These are phyloP conservation scores for Fusarium mundagurra DNA, from an alignment of 2,329 filamentous ascomycete species.

Conservation along the genomic window DNA sequence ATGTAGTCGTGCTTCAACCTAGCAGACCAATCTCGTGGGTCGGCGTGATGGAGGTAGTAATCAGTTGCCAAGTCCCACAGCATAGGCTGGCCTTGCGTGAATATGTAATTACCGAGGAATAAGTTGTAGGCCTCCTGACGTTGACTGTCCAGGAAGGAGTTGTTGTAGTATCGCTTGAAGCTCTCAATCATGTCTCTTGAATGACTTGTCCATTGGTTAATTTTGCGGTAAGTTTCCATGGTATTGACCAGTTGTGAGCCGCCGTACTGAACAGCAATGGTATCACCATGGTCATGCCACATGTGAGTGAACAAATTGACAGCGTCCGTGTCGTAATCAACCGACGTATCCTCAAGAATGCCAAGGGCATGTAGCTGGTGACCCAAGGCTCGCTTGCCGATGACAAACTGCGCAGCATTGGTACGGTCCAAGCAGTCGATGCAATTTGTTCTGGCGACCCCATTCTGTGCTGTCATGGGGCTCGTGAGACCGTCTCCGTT, in stretches of 20 bases:
- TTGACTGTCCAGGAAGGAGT: slow-evolving; percentile 97
- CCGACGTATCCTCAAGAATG: slow-evolving; percentile 78
- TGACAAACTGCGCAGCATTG: slow-evolving; percentile 97
- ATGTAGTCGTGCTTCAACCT: slow-evolving; percentile 78
- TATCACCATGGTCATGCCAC: slow-evolving; percentile 98
- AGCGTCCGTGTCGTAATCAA: slow-evolving; percentile 95
- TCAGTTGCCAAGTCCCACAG: slow-evolving; percentile 95
- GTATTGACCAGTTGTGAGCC: slow-evolving; percentile 98
- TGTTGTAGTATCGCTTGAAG: slow-evolving; percentile 99
- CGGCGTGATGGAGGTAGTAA: slow-evolving; percentile 92
- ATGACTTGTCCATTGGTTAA: slow-evolving; percentile 98
- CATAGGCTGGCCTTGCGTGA: slow-evolving; percentile 87
- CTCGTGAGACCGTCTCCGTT: slow-evolving; percentile 80
- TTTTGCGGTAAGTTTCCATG: slow-evolving; percentile 98
- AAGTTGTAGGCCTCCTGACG: slow-evolving; percentile 98
- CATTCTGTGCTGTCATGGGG: slow-evolving; percentile 80
- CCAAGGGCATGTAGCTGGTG: slow-evolving; percentile 93
- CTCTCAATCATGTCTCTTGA: slow-evolving; percentile 99
- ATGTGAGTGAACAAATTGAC: slow-evolving; percentile 97
- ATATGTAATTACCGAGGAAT: slow-evolving; percentile 96
- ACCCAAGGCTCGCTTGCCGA: slow-evolving; percentile 92
- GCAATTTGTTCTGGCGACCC: slow-evolving; percentile 93
- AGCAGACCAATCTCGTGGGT: slow-evolving; percentile 78
- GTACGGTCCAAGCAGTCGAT: slow-evolving; percentile 98
- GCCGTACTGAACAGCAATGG: slow-evolving; percentile 96